Evolutionary conservation across 1,139 yeast genomes (phyloP).

Genomic region (Yamadazyma diospyri): DNA sequence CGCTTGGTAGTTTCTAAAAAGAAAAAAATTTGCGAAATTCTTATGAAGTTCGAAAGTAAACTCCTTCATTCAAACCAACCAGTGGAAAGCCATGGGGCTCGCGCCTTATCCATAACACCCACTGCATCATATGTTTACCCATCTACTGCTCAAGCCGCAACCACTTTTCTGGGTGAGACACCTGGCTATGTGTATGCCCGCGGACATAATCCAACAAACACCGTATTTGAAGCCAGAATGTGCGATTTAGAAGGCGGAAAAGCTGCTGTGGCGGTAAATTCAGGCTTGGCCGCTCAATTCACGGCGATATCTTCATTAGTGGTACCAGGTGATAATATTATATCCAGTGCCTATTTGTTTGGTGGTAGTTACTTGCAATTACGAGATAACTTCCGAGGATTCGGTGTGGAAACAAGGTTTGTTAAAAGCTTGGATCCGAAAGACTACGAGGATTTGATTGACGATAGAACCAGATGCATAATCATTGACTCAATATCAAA

Average conservation of each 20-base stretch:
- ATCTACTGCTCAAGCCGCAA: slow-evolving; percentile 85
- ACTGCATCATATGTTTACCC: slow-evolving; percentile 82
- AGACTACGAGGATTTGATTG: slow-evolving; percentile 69
- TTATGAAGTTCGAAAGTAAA: slow-evolving; percentile 65
- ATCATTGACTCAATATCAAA: slow-evolving; percentile 89
- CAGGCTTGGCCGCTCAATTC: slow-evolving; percentile 94
- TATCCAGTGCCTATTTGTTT: slow-evolving; percentile 78
- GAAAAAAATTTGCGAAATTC: too few relatives aligned
- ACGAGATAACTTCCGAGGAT: slow-evolving; percentile 81
- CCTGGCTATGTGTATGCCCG: slow-evolving; percentile 85
- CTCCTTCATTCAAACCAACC: slow-evolving; percentile 91
- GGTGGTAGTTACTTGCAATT: slow-evolving; percentile 96
- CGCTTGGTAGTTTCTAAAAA: too few relatives aligned
- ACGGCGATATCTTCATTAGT: slow-evolving; percentile 80
- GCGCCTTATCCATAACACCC: slow-evolving; percentile 89
- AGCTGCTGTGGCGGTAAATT: slow-evolving; percentile 81
- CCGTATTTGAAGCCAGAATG: slow-evolving; percentile 83
- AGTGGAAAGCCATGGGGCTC: slow-evolving; percentile 58
- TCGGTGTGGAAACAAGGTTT: slow-evolving; percentile 80
- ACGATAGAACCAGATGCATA: slow-evolving; percentile 80
- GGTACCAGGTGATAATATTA: slow-evolving; percentile 80
- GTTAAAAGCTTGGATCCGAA: slow-evolving; percentile 71
- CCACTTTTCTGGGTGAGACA: slow-evolving; percentile 74
- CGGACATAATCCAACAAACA: slow-evolving; percentile 87
- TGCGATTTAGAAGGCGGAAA: slow-evolving; percentile 91